Evolutionary conservation across 176 grass and related monocot species (phyloP), one percentile per base, ranked within the genome.

Genomic region (Oryza punctata): DNA sequence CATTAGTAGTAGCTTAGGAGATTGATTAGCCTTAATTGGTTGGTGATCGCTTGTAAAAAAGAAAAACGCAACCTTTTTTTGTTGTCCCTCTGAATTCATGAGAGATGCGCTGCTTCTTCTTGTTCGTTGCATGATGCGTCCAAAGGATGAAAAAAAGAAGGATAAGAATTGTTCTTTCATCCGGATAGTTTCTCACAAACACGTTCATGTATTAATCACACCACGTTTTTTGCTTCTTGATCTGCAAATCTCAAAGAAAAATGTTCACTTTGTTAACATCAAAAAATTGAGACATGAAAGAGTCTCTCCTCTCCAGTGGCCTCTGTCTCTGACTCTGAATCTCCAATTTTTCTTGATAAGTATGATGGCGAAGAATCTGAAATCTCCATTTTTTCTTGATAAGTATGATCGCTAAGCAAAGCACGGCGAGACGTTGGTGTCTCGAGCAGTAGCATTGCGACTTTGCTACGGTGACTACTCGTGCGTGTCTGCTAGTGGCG

Each of bases 41-140:
- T 19, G 28, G 11, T 38, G 45, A 81, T 65, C 71, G 40, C 5
- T 6, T 30, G 79, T 66, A 88, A 38, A 76, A 76, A 88, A 76
- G 30, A 88, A 72, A 73, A 81, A 64, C 1, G 28, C 77, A 21
- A 21, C 71, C 7, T 63, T 50, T 21, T 18, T n/a, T 32, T 32
- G 30, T 32, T 32, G 30, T 32, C 21, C 80, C 69, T 89, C 74
- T 3, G 12, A 15, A 80, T 49, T 10, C 19, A 37, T 35, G 45
- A 59, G 45, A 59, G 30, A 73, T 43, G 44, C 24, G 15, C 10
- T 70, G 63, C 40, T 70, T 41, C 30, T 32, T n/a, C 12, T 23
- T 46, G 16, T 1, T 7, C 10, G 66, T 63, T 73, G 29, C 37
- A 37, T n/a, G 26, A 72, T 38, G 43, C 70, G 19, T 26, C 82